Base-by-base conservation (phyloP, 768 basidiomycete genomes). In the Suillus hirtellus region DNA sequence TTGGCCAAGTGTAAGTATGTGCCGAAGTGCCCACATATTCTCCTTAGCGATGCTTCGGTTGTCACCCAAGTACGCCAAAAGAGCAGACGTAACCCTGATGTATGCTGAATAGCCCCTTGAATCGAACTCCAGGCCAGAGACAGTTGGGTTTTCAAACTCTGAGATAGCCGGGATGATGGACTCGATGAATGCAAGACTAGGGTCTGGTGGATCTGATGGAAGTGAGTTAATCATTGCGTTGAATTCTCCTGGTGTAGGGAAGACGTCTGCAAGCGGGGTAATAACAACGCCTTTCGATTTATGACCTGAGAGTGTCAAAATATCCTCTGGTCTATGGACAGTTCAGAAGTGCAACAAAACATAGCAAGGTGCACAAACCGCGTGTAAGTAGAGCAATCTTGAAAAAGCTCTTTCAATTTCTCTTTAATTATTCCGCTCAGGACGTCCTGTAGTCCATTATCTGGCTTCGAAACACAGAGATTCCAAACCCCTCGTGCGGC, bases 1-100 rank as follows among this genome's bases (percentile, higher is more conserved):
- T 6, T 87, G 71, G 1, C 80, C 78, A 27, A 94, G 78, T 0
- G 84, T 81, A 10, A 92, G 74, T 60, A 94, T 77, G 70, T 94
- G 90, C 10, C 85, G 83, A 5, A 98, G 71, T 0, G 84, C 81
- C 88, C 89, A 90, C 0, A 86, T 67, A 59, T 90, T 83, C 17
- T 77, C 75, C 58, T 80, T 84, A 4, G 89, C 86, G 1, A 82
- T 65, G n/a, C 83, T 77, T 43, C 92, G 86, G 66, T 93, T 85
- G 7, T 82, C 77, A 5, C 77, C 67, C 62, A 93, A 78, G 34
- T 85, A 72, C 1, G 82, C 77, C 2, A 93, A 73, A 5, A 92
- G 73, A 0, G 86, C 87, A 42, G 75, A 73, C 14, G 86, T 80
- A 5, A 81, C 77, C 19, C 95, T 86, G 2, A 88, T 86, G 70